Conservation (phyloP, 2,329 filamentous ascomycete genomes). For the Cladosporium colombiae region DNA sequence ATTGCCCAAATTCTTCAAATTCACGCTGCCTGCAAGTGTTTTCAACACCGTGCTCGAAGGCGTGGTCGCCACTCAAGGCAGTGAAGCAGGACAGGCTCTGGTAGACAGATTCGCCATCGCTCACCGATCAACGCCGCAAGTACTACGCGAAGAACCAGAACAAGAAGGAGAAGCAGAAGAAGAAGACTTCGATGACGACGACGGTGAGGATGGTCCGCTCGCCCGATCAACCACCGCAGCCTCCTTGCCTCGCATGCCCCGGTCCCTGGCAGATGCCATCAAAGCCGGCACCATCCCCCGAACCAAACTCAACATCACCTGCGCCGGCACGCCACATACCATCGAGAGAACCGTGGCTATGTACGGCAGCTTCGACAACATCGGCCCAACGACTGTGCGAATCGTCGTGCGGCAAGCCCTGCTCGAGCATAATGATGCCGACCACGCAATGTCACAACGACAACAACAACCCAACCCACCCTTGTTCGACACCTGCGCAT, state of each 20-base stretch:
- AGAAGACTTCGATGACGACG: not conserved
- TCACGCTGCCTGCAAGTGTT: not conserved
- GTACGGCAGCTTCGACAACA: not conserved
- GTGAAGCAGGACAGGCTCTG: slow-evolving; percentile 48
- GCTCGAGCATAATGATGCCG: not conserved
- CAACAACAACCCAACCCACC: not conserved
- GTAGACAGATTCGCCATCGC: slow-evolving; percentile 42
- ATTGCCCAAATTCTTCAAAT: not conserved
- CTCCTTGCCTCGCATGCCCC: not conserved
- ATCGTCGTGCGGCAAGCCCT: slow-evolving; percentile 6
- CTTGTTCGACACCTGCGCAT: not conserved
- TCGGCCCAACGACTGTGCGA: not conserved
- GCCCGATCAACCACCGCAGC: not conserved
- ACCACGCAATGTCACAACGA: not conserved
- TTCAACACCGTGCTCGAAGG: slow-evolving; percentile 58
- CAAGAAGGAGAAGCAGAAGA: not conserved
- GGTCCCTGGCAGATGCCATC: not conserved
- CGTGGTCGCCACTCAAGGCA: slow-evolving; percentile 54
- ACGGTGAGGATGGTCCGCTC: not conserved
- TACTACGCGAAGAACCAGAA: not conserved
- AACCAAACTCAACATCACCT: not conserved
- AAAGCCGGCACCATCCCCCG: not conserved
- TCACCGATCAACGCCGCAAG: not conserved
- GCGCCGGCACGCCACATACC: not conserved
- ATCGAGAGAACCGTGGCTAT: not conserved